Evolutionary conservation across 2,329 filamentous ascomycete genomes (phyloP), one percentile per base, ranked within the genome.

Genomic region (Canariomyces notabilis): DNA sequence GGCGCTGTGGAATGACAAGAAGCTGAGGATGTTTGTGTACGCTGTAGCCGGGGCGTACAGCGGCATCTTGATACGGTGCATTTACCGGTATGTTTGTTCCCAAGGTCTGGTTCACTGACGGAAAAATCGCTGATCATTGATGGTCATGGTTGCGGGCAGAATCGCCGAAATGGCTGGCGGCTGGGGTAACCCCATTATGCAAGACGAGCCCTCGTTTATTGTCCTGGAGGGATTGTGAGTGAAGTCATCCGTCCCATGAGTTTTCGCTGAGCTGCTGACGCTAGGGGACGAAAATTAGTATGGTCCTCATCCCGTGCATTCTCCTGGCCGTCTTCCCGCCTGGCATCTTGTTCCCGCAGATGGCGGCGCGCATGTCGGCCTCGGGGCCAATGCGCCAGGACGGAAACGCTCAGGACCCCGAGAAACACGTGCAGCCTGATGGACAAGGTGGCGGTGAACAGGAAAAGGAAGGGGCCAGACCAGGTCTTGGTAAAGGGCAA

Each of bases 111-210:
- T 5, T 4, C 3, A 16, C 12, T 18, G 3, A 18, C 16, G 20
- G n/a, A 20, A 15, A 16, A 37, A 16, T 20, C 12, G 18, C 15
- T 29, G 26, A 8, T 29, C 9, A 29, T 26, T 14, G 26, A 8
- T 16, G 38, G 48, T 51, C 43, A 52, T 29, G n/a, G 6, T 14
- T 2, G 5, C 15, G 6, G 2, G 19, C 43, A 79, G 77, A 56
- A 76, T 83, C 43, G 75, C 74, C 1, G 80, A 83, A 60, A 81
- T 83, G 77, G 73, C 75, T 2, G 76, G 77, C 20, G 80, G 80
- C 16, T 84, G 79, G 79, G 76, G 75, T 8, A 82, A 80, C 63
- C 59, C 68, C 14, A 76, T 83, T 59, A 83, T 83, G 78, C 76
- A 79, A 54, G 72, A 82, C 61, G 68, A 83, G 65, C 65, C 69